Evolutionary conservation across 108 stramenopile species (phyloP), one percentile per base, ranked within the genome.

Genomic region (Nannochloropsis gaditana): DNA sequence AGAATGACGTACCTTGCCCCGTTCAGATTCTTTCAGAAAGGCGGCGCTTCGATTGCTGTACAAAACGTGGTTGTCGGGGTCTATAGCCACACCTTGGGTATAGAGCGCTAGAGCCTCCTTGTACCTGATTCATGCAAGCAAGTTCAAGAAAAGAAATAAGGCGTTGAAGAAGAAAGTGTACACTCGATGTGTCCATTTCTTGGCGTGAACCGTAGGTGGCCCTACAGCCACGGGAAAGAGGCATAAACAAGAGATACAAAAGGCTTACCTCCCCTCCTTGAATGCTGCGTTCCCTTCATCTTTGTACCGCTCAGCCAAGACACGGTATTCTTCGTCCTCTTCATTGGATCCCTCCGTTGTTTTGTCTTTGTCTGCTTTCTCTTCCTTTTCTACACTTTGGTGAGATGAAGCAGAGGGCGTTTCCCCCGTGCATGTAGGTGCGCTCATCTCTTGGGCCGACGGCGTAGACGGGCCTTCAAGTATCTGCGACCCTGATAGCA

Each of bases 201-300:
- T 4, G 59, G n/a, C 19, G n/a, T n/a, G n/a, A 73, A n/a, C 15
- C 59, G 59, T 19, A 19, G 47, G 47, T 50, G 59, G 59, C 2
- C 2, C 3, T 73, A 5, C 59, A 73, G 15, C 19, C 19, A 73
- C n/a, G 2, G n/a, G 59, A 73, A 19, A 19, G 59, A n/a, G 59
- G 59, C 15, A 2, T 2, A 73, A 73, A n/a, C 2, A 73, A n/a
- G 59, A 73, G 4, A n/a, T 15, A 73, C 19, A 73, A n/a, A 73
- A n/a, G 59, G n/a, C 59, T 73, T 73, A 73, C 59, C 59, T 73
- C 59, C 59, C 59, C 59, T 73, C 59, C 59, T 73, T 73, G 59
- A 73, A 73, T 15, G 59, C 59, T n/a, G 59, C 59, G n/a, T 73
- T 73, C 59, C 59, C 59, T 73, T 73, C 59, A n/a, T 73, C 59